Evolutionary conservation across 108 stramenopile species (phyloP).

Genomic region (Aurantiochytrium sp.): DNA sequence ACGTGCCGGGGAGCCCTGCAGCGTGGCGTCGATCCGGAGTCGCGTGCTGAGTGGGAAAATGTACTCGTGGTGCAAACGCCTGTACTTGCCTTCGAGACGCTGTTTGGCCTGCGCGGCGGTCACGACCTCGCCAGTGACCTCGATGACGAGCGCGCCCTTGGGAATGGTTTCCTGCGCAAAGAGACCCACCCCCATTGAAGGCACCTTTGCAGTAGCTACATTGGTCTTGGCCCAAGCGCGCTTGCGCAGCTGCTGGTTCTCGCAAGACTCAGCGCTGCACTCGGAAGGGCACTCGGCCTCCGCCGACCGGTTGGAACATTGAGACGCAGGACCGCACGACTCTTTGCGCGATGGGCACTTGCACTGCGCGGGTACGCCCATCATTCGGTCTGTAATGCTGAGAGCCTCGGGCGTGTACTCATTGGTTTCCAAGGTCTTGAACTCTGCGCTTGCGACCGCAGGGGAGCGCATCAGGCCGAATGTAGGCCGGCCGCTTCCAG

Average conservation of each 20-base stretch:
- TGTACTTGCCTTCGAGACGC: background rate
- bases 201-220: background rate
- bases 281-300: background rate
- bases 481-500: background rate
- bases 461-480: background rate
- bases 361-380: background rate
- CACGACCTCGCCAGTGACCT: background rate
- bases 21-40: background rate
- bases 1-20: background rate
- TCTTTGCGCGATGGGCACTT: background rate
- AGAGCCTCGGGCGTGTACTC: background rate
- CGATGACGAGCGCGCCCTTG: background rate
- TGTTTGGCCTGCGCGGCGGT: background rate
- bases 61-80: background rate
- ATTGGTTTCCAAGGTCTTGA: background rate
- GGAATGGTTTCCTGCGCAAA: background rate
- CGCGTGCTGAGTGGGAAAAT: background rate
- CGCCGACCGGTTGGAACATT: background rate
- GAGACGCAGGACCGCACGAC: background rate
- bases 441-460: background rate
- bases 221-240: background rate
- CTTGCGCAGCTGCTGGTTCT: background rate
- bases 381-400: background rate
- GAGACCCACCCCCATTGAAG: background rate
- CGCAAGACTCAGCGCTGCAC: background rate